phyloP scores from a whole-genome alignment of 345 rosid species.

The Sonneratia caseolaris region DNA sequence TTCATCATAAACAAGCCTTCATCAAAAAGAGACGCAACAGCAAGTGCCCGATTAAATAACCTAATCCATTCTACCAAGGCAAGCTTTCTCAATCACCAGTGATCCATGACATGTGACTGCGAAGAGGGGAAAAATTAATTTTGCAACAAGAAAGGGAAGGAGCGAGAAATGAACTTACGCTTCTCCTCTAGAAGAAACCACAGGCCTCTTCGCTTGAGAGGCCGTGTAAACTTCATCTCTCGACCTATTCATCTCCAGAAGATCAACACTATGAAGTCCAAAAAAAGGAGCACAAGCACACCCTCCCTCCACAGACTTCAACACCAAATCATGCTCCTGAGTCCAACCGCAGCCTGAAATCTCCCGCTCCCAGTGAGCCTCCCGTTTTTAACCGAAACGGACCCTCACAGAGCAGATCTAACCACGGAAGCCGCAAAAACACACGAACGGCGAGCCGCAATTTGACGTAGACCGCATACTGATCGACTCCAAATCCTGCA shows the following conservation, averaged over 20 bases:
- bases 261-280: background rate
- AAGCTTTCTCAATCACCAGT: background rate
- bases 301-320: slow-evolving; percentile 15
- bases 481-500: slow-evolving; percentile 24
- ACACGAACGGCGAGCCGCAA: slow-evolving; percentile 3
- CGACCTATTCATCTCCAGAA: slow-evolving; percentile 54
- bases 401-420: slow-evolving; percentile 42
- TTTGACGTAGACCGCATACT: slow-evolving; percentile 12
- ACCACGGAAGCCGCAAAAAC: slow-evolving; percentile 12
- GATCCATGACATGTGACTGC: slow-evolving; percentile 6
- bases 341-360: slow-evolving; percentile 6
- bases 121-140: slow-evolving; percentile 6
- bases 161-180: slow-evolving; percentile 32
- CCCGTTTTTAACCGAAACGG: slow-evolving; percentile 13
- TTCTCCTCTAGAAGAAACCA: slow-evolving; percentile 58
- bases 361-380: slow-evolving; percentile 18
- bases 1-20: background rate
- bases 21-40: background rate
- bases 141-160: background rate
- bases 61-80: slow-evolving; percentile 15
- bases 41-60: slow-evolving; percentile 3
- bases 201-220: slow-evolving; percentile 34
- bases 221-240: slow-evolving; percentile 57
- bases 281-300: background rate
- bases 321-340: slow-evolving; percentile 28